Conservation (phyloP, 768 basidiomycete genomes). For the Xerocomellus intermedius region DNA sequence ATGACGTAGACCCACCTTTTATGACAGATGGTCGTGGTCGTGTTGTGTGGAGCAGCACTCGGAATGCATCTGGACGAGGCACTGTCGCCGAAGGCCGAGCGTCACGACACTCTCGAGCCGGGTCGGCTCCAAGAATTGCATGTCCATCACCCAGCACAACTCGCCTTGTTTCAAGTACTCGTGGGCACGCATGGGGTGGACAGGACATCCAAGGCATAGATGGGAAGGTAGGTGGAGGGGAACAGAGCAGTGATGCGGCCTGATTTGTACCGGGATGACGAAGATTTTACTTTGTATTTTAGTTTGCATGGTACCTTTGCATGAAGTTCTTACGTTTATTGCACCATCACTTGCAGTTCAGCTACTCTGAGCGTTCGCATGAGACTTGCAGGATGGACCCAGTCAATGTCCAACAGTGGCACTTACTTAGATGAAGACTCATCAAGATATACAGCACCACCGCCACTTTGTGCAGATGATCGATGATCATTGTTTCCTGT, state of each 20-base stretch:
- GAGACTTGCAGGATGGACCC: background rate
- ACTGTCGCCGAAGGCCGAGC: conserved; percentile 19
- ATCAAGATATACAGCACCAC: too few relatives aligned
- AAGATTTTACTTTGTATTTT: conserved; percentile 10
- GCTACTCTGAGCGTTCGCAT: background rate
- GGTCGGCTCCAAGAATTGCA: conserved; percentile 17
- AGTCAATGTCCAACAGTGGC: too few relatives aligned
- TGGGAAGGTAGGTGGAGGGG: conserved; percentile 17
- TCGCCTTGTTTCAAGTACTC: conserved; percentile 5
- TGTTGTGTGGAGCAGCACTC: conserved; percentile 46
- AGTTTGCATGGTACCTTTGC: conserved; percentile 1
- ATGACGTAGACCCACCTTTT: conserved; percentile 48
- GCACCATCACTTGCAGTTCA: background rate
- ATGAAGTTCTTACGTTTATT: background rate
- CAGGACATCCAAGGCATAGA: conserved; percentile 19
- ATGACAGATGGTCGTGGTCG: conserved; percentile 65
- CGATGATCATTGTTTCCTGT: too few relatives aligned
- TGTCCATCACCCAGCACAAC: conserved; percentile 17
- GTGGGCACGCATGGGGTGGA: conserved; percentile 20
- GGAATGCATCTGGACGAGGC: conserved; percentile 19
- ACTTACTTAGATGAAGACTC: too few relatives aligned
- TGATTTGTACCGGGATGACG: conserved; percentile 6
- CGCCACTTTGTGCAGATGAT: too few relatives aligned
- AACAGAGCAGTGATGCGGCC: conserved; percentile 11
- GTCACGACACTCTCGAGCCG: conserved; percentile 20